A percentile compares a stretch with the other conserved stretches of the same genome.
These are phyloP conservation scores for Talaromyces stipitatus DNA, from an alignment of 495 filamentous ascomycete genomes.

Conservation along the genomic window DNA sequence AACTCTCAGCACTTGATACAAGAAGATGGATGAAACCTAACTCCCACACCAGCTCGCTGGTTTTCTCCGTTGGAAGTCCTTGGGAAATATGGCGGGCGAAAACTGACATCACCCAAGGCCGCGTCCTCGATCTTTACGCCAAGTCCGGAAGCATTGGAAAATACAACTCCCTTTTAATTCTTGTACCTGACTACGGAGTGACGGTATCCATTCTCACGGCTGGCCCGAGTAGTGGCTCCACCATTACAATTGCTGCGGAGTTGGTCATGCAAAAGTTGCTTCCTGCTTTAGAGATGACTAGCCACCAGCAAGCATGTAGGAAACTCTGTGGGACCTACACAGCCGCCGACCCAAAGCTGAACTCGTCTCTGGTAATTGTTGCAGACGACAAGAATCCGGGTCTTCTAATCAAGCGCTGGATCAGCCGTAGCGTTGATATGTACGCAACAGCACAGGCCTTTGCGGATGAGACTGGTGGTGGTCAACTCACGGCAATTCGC, in stretches of 20 bases:
- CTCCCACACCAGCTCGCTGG: conserved; percentile 37
- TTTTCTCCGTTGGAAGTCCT: conserved; percentile 42
- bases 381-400: background rate
- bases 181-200: conserved; percentile 44
- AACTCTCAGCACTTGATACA: conserved; percentile 36
- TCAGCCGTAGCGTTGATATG: background rate
- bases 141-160: conserved; percentile 39
- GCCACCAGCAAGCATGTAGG: background rate
- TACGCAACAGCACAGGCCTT: background rate
- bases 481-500: background rate
- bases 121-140: conserved; percentile 45
- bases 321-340: background rate
- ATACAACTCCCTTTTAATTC: conserved; percentile 37
- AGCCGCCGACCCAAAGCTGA: background rate
- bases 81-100: conserved; percentile 43
- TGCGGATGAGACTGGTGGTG: background rate
- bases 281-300: background rate
- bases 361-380: background rate
- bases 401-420: background rate
- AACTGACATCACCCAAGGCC: background rate
- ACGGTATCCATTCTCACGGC: conserved; percentile 42
- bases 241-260: background rate
- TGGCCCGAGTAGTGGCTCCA: conserved; percentile 15
- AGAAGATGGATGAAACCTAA: conserved; percentile 52
- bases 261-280: background rate